phyloP scores from a whole-genome alignment of 306 rosid species.

The Spatholobus suberectus region DNA sequence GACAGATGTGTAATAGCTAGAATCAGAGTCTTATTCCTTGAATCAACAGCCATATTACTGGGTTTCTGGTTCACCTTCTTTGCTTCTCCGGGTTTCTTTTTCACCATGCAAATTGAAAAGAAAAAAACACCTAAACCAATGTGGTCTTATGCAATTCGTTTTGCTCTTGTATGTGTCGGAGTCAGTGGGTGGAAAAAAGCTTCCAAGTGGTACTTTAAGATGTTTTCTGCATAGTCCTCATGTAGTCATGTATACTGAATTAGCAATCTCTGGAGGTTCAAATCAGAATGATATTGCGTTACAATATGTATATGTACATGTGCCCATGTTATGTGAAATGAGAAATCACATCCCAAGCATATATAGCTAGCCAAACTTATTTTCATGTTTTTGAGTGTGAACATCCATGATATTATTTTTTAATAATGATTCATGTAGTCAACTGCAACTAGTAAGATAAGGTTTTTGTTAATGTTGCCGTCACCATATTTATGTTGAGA shows the following conservation, averaged over 20 bases:
- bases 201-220: constrained; percentile 27
- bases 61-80: background rate
- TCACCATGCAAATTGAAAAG: background rate
- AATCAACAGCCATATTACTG: background rate
- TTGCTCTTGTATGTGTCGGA: constrained; percentile 13
- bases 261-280: background rate
- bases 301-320: background rate
- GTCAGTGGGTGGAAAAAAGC: constrained; percentile 25
- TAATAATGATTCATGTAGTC: background rate
- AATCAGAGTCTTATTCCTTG: background rate
- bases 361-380: background rate
- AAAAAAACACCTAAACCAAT: background rate
- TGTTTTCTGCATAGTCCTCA: background rate
- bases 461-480: too few species aligned
- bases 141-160: constrained; percentile 14
- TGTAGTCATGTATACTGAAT: background rate
- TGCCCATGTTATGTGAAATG: background rate
- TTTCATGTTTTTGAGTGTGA: background rate
- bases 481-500: background rate
- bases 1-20: background rate
- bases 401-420: background rate
- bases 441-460: too few species aligned
- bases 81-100: background rate
- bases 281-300: background rate
- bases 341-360: background rate